phyloP scores from a whole-genome alignment of 331 rosid genomes.

The Dryas integrifolia region DNA sequence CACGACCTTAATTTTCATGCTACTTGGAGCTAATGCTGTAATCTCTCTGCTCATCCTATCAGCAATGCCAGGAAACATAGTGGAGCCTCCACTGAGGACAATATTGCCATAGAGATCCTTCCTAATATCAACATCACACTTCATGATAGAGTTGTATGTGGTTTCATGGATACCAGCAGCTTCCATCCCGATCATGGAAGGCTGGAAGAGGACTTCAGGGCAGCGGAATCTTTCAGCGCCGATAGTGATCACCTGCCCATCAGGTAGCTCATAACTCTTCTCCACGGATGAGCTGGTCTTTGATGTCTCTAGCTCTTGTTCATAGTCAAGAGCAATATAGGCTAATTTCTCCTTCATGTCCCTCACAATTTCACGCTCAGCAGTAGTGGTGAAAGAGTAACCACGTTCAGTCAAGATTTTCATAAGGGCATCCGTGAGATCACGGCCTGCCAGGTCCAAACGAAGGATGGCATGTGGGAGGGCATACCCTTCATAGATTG shows the following conservation, averaged over 20 bases:
- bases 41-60: constrained; percentile 99
- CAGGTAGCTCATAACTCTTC: constrained; percentile 94
- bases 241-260: constrained; percentile 93
- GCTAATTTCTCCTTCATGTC: constrained; percentile 94
- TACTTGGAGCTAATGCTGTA: constrained; percentile 91
- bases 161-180: constrained; percentile 97
- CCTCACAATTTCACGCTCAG: constrained; percentile 98
- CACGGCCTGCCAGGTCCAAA: constrained; percentile 96
- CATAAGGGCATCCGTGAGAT: constrained; percentile 92
- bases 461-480: constrained; percentile 98
- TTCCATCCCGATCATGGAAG: constrained; percentile 98
- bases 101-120: constrained; percentile 96
- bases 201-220: constrained; percentile 97
- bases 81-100: constrained; percentile 93
- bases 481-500: constrained; percentile 94
- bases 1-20: constrained; percentile 95
- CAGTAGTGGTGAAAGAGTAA: constrained; percentile 90
- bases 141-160: constrained; percentile 92
- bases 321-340: constrained; percentile 89
- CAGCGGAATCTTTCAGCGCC: constrained; percentile 94
- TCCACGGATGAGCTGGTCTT: constrained; percentile 93
- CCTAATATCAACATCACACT: constrained; percentile 92
- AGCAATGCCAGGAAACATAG: constrained; percentile 98
- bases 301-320: constrained; percentile 85
- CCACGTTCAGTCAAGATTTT: constrained; percentile 97